Percentiles rank a stretch among this genome's conserved stretches.
phyloP scores from a whole-genome alignment of 345 rosid species.

The Melastoma malabathricum region DNA sequence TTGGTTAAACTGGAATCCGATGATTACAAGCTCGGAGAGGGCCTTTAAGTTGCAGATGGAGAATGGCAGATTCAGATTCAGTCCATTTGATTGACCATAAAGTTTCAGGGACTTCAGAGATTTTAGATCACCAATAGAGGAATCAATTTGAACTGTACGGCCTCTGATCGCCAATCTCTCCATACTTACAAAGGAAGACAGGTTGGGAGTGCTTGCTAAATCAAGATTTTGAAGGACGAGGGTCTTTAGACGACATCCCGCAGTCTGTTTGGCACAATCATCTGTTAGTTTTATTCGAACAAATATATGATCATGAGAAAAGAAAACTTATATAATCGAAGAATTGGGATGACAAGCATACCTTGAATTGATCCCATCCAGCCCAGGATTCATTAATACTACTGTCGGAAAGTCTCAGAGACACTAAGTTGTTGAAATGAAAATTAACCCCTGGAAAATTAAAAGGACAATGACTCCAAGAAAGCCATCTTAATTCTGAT shows the following conservation, averaged over 20 bases:
- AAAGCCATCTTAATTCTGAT: neutral
- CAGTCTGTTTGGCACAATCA: neutral
- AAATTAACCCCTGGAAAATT: neutral
- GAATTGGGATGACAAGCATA: neutral
- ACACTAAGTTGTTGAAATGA: neutral
- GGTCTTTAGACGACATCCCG: neutral
- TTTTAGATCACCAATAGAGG: neutral
- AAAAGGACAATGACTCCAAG: neutral
- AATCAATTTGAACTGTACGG: neutral
- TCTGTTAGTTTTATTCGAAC: too few relatives aligned
- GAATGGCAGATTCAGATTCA: too few relatives aligned
- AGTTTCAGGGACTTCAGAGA: neutral
- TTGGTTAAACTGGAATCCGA: neutral
- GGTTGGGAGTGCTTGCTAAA: neutral
- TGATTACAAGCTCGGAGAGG: neutral
- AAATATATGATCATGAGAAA: fast-evolving
- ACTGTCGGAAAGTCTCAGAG: constrained; percentile 2
- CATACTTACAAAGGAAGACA: neutral
- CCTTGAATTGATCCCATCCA: constrained; percentile 6
- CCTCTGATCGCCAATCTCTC: neutral
- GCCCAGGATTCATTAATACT: neutral
- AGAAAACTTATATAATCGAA: neutral
- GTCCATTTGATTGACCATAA: too few relatives aligned
- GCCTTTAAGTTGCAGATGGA: too few relatives aligned
- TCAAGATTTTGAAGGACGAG: neutral